Base-by-base conservation (phyloP, 2,329 filamentous ascomycete species). In the Lecanicillium sp. region DNA sequence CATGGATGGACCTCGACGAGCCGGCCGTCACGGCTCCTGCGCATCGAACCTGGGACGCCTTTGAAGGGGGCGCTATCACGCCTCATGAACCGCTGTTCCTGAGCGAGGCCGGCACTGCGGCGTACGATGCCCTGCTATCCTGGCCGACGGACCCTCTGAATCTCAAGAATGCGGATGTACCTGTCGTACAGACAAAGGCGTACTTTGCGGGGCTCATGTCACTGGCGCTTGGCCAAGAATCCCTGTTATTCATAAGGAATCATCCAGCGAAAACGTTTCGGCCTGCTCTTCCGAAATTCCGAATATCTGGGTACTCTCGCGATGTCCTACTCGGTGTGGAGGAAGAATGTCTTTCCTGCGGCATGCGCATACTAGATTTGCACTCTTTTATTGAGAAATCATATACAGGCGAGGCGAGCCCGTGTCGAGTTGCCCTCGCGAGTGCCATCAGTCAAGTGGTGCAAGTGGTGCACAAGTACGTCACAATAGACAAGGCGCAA, bases 1-100 rank as follows among this genome's bases (percentile, higher is more conserved):
- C 74, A 2, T 84, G 81, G 80, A 62, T 73, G 29, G 57, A 65
- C 1, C 59, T 66, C 1, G 64, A 70, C 7, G 58, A 65, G 11
- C 52, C 58, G 9, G 41, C 56, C 2, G 44, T 55, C n/a, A 60
- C 61, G 4, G 43, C 52, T 5, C 65, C 72, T 6, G 62, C 67
- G 32, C 79, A 81, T 57, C 77, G 75, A 51, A 84, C 83, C 1
- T 93, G 87, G 87, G 82, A 89, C 54, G 67, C 65, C 2, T 90
- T 90, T 56, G 60, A 69, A n/a, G 59, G 68, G 5, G 60, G 68
- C 4, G 64, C 68, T 9, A 54, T 62, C 2, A 51, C 50, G 10
- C 42, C 51, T 19, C 60, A 37, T 67, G 72, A 47, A 33, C 74
- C 78, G 1, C 63, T 74, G 2, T 83, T 86, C 52, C 66, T 90